A percentile compares a stretch with the other conserved stretches of the same genome.
Conservation (phyloP, 1,284 basidiomycete species). For the Malassezia restricta region DNA sequence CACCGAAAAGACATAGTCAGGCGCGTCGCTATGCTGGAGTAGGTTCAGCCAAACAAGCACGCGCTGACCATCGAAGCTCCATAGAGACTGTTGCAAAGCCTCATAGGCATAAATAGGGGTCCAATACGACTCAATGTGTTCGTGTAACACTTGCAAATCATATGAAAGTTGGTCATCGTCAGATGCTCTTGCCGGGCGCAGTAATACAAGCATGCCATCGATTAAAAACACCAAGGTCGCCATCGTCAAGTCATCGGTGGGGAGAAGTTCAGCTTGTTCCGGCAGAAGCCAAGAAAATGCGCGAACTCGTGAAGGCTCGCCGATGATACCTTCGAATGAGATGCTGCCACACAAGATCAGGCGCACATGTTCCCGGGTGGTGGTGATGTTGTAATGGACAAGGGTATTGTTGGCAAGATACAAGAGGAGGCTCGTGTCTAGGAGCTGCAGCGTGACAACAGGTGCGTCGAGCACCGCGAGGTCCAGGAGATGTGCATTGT, state of each 20-base stretch:
- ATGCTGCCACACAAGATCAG: slow-evolving; percentile 83
- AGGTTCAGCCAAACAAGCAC: slow-evolving; percentile 93
- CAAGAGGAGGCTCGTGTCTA: slow-evolving; percentile 90
- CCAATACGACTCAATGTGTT: slow-evolving; percentile 95
- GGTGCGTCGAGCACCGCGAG: slow-evolving; percentile 62
- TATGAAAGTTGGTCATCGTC: slow-evolving; percentile 69
- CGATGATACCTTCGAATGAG: slow-evolving; percentile 80
- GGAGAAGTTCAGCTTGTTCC: slow-evolving; percentile 88
- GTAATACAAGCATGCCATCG: slow-evolving; percentile 75
- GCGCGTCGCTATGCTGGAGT: slow-evolving; percentile 69
- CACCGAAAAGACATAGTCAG: slow-evolving; percentile 60
- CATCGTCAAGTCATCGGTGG: slow-evolving; percentile 77
- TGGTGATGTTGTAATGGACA: slow-evolving; percentile 80
- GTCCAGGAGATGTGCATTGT: slow-evolving; percentile 69
- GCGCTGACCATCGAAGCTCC: slow-evolving; percentile 84
- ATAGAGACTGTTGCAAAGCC: slow-evolving; percentile 85
- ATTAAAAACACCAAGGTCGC: slow-evolving; percentile 94
- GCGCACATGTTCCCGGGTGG: slow-evolving; percentile 68
- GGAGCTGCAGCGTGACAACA: slow-evolving; percentile 54
- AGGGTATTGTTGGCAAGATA: slow-evolving; percentile 95
- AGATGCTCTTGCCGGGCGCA: slow-evolving; percentile 49
- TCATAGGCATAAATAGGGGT: slow-evolving; percentile 86
- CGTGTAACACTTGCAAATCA: slow-evolving; percentile 91
- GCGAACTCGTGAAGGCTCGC: slow-evolving; percentile 69
- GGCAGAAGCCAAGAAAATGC: slow-evolving; percentile 97